Conservation (phyloP, 1,284 basidiomycete species). For the Rhodotorula sp. region DNA sequence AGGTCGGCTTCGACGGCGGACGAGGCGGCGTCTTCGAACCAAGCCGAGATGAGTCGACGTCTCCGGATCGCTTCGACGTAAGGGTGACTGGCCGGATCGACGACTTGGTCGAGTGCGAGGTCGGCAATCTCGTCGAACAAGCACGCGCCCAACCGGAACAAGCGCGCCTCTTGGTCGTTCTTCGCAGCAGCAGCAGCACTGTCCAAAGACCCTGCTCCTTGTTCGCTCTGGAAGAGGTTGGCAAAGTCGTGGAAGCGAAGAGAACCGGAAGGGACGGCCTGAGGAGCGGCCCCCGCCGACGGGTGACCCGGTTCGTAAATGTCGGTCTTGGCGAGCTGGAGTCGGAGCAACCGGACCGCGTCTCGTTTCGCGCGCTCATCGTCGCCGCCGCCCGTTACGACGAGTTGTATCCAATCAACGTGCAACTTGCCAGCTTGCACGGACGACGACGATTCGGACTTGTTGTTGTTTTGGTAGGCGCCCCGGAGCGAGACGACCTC, state of each 20-base stretch:
- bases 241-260: conserved; percentile 79
- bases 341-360: conserved; percentile 67
- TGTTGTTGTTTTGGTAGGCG: background rate
- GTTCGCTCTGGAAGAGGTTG: conserved; percentile 6
- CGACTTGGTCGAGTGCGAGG: conserved; percentile 55
- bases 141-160: conserved; percentile 86
- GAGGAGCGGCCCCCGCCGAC: conserved; percentile 56
- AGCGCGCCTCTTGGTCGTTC: conserved; percentile 59
- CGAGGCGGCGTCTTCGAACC: conserved; percentile 14
- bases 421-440: background rate
- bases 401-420: conserved; percentile 24
- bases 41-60: conserved; percentile 55
- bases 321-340: conserved; percentile 73
- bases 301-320: conserved; percentile 51
- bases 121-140: conserved; percentile 74
- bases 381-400: background rate
- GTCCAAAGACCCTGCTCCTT: conserved; percentile 40
- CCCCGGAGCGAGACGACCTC: background rate
- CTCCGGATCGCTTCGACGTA: conserved; percentile 63
- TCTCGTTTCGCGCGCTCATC: background rate
- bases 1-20: conserved; percentile 37
- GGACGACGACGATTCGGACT: background rate
- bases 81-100: background rate
- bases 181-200: conserved; percentile 60
- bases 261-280: conserved; percentile 61